Evolutionary conservation across 129 eudicot genomes (phyloP), one percentile per base, ranked within the genome.

Genomic region (Erigeron canadensis): DNA sequence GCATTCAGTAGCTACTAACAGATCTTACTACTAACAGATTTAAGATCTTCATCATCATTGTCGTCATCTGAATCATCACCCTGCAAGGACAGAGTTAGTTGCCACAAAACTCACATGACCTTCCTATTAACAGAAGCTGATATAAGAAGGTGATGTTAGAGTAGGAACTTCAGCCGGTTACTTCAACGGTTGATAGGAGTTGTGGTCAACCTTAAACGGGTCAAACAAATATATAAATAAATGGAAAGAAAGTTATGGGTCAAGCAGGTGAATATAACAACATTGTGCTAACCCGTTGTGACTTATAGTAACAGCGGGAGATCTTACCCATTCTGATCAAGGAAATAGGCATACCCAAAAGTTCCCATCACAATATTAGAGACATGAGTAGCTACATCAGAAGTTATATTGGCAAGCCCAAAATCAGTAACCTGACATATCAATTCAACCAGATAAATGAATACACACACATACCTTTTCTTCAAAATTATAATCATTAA

Each of bases 351-450:
- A n/a, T 82, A 94, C 99, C 97, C 99, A 41, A 95, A 95, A 75
- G 96, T 95, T 74, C 97, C 99, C 94, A 95, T 88, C 73, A 95
- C 99, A 50, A 96, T 75, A 1, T 97, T 95, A 53, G 96, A 95
- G 58, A 95, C 89, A 72, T 95, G 99, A 39, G 99, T 95, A 80
- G 87, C 87, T 37, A 82, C 61, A 37, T 95, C 99, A 5, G 93
- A 82, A 23, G 91, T 71, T 37, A 95, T 77, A 88, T 86, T 95
- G 13, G 99, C 97, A 34, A 95, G 94, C 69, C 99, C 99, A 84
- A 95, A 95, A 84, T 95, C 99, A 13, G 99, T 94, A 81, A 95
- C 99, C 99, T 95, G 86, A 76, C 54, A 69, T 42, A 72, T 58
- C 53, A 69, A 0, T 28, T 8, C 59, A 45, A 51, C 38, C 43